Percentiles rank a stretch among this genome's conserved stretches.
Conservation (phyloP, 139 green algal genomes). For the Chlamydomonas sp. region DNA sequence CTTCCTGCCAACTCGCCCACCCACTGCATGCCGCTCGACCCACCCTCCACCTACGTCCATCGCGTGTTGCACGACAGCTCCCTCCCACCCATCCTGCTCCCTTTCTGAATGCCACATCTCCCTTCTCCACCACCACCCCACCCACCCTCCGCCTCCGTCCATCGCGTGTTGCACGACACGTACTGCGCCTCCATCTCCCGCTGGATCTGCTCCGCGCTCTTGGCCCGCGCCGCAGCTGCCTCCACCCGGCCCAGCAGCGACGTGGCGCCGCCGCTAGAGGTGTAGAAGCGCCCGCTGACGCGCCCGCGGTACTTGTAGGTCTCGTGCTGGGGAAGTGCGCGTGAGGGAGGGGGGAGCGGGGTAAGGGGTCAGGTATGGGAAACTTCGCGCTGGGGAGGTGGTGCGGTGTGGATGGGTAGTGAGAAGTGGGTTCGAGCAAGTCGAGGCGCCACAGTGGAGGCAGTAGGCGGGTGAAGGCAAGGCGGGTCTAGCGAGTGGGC, state of each 20-base stretch:
- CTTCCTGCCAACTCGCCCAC: not conserved
- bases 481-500: too few species aligned
- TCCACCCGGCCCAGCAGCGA: not conserved
- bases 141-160: slow-evolving; percentile 63
- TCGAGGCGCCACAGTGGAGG: too few species aligned
- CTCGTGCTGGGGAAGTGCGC: too few species aligned
- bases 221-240: slow-evolving; percentile 21
- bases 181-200: slow-evolving; percentile 43
- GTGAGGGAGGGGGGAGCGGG: too few species aligned
- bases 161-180: slow-evolving; percentile 63
- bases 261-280: not conserved
- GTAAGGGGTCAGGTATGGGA: too few species aligned
- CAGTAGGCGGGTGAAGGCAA: too few species aligned
- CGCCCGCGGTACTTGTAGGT: too few species aligned
- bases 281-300: not conserved
- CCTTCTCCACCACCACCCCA: not conserved
- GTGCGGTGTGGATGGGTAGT: too few species aligned
- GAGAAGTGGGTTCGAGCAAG: too few species aligned
- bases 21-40: not conserved
- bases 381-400: too few species aligned
- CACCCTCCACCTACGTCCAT: slow-evolving; percentile 66
- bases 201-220: slow-evolving; percentile 40
- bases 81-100: slow-evolving; percentile 16
- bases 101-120: not conserved
- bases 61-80: slow-evolving; percentile 61